Evolutionary conservation across 148 eudicot species (phyloP).

Genomic region (Rhododendron vialii): DNA sequence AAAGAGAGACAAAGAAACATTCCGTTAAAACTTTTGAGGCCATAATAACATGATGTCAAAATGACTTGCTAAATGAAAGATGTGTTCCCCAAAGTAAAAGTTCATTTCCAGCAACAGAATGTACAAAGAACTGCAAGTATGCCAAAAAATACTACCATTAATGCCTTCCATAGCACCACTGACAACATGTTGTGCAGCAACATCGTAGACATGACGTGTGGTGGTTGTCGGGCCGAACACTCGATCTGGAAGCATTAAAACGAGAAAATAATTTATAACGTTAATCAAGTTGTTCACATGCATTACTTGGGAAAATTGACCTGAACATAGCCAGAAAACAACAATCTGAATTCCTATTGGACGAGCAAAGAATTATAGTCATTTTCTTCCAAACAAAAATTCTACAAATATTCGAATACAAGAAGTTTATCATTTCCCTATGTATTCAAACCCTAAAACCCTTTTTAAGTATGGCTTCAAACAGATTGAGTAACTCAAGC

Average conservation of each 20-base stretch:
- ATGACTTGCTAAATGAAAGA: not conserved
- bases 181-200: conserved; percentile 91
- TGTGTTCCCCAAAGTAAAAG: not conserved
- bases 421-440: not conserved
- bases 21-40: not conserved
- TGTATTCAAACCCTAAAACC: not conserved
- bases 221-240: conserved; percentile 99
- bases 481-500: not conserved
- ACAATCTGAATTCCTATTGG: not conserved
- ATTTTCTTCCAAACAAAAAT: not conserved
- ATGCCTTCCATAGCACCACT: conserved; percentile 96
- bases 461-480: not conserved
- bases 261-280: not conserved
- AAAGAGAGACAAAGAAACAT: not conserved
- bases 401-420: not conserved
- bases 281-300: not conserved
- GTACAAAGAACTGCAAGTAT: not conserved
- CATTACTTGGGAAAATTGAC: not conserved
- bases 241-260: conserved; percentile 46
- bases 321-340: not conserved
- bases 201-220: conserved; percentile 93
- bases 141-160: conserved; percentile 48
- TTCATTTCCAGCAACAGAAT: not conserved
- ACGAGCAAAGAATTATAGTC: not conserved
- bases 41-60: not conserved